Evolutionary conservation across 768 basidiomycete species (phyloP), one percentile per base, ranked within the genome.

Genomic region (Naganishia vaughanmartiniae): DNA sequence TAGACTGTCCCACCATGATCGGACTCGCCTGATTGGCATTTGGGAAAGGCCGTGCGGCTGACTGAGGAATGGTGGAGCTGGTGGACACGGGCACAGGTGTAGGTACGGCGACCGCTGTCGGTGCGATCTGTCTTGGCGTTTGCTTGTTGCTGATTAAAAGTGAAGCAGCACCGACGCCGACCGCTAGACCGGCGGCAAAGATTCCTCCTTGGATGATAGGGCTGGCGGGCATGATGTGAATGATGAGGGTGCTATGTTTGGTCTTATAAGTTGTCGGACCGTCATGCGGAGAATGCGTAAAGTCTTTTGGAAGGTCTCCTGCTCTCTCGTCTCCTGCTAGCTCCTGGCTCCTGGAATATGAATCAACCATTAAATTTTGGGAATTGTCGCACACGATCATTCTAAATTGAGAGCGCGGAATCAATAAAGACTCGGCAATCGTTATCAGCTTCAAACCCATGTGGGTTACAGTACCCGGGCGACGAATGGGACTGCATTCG

Each of bases 141-240:
- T 83, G 30, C 33, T 73, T 69, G 48, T 73, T 72, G 54, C 75
- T 75, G 70, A 72, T 72, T 12, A 82, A 46, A 10, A 79, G 76
- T 17, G 77, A 74, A 6, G 81, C 79, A 12, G 82, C 85, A 11
- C 90, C 89, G 21, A 91, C 91, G 46, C 93, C 93, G 30, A 93
- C 83, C 28, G 89, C 78, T 1, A 91, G 89, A 30, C 93, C 93
- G 53, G 90, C 88, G 66, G 92, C 88, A 78, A 95, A 94, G 58
- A 89, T 67, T 14, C 65, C 53, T 19, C 66, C 66, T 53, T 66
- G 66, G 36, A 72, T 31, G 63, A 67, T 31, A 33, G 56, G 67
- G 24, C 66, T 58, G 14, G 54, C 57, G 17, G 71, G 66, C 71
- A 72, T 72, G 36, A 17, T 68, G 17, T 21, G 24, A 36, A 7